phyloP scores from a whole-genome alignment of 2,329 filamentous ascomycete species.

The Pseudofabraea citricarpa region DNA sequence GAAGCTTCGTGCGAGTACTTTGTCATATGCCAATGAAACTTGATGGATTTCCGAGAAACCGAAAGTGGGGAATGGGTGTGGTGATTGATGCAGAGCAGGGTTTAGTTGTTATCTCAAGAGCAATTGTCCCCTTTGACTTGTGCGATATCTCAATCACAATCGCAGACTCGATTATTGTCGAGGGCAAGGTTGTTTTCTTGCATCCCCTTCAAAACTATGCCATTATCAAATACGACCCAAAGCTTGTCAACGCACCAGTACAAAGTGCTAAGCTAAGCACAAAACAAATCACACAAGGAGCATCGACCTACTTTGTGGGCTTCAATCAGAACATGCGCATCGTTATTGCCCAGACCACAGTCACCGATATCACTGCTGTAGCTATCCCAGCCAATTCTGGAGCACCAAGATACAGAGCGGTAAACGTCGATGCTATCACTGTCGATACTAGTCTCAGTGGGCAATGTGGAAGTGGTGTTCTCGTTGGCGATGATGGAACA shows the following conservation, averaged over 20 bases:
- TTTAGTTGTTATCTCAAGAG: conserved; percentile 87
- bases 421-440: conserved; percentile 95
- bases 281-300: conserved; percentile 83
- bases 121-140: conserved; percentile 92
- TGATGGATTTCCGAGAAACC: conserved; percentile 93
- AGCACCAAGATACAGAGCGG: conserved; percentile 87
- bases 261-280: conserved; percentile 80
- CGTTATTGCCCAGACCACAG: conserved; percentile 87
- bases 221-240: conserved; percentile 90
- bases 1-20: conserved; percentile 89
- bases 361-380: conserved; percentile 96
- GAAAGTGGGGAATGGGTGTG: conserved; percentile 91
- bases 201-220: conserved; percentile 97
- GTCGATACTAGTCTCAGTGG: conserved; percentile 89
- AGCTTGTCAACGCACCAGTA: conserved; percentile 88
- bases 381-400: conserved; percentile 91
- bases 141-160: conserved; percentile 96
- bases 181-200: conserved; percentile 91
- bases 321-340: conserved; percentile 94
- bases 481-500: conserved; percentile 83
- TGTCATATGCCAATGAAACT: conserved; percentile 94
- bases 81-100: conserved; percentile 98
- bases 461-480: conserved; percentile 90
- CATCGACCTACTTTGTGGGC: conserved; percentile 94
- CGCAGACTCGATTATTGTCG: conserved; percentile 91